Evolutionary conservation across 768 basidiomycete genomes (phyloP), one percentile per base, ranked within the genome.

Genomic region (Amanita rubescens): DNA sequence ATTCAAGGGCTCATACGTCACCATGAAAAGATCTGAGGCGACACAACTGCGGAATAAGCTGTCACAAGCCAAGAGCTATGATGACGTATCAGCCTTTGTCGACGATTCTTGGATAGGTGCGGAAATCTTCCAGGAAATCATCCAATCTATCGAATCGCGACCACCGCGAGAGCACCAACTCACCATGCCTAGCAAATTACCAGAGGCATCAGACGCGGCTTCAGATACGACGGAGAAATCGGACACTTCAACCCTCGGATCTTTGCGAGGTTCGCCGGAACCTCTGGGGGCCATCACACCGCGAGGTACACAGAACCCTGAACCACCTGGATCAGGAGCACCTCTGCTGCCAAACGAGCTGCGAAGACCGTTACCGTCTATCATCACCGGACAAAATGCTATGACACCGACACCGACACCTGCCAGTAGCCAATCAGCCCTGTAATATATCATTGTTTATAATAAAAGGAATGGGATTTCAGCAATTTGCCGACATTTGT

Each of bases 1-100:
- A 64, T 91, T 94, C 77, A 87, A 86, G 62, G 84, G 82, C 2
- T 66, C 75, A 2, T 80, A 83, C 37, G 67, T 78, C 1, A 71
- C 73, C 5, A 68, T 82, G 41, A 76, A 73, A 33, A 90, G 85
- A 61, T 67, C 75, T 1, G 79, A 86, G 32, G 77, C 81, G 3
- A 84, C 79, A 49, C 67, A 69, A 2, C 67, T 84, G 44, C 77
- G 78, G 47, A 74, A 82, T 15, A 65, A 66, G 0, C 65, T 94
- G 27, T 67, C 78, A 19, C 70, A 74, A 49, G 79, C 86, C 24
- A 93, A 92, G 60, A 68, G 69, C 15, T 93, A 72, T 61, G 76
- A 78, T 8, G 76, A 74, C 19, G 61, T 87, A 59, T 72, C 71
- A 0, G 71, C 74, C 11, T 58, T 81, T 3, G 78, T 80, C 11